Evolutionary conservation across 2,329 filamentous ascomycete species (phyloP).

Genomic region (Colletotrichum echinochloae): DNA sequence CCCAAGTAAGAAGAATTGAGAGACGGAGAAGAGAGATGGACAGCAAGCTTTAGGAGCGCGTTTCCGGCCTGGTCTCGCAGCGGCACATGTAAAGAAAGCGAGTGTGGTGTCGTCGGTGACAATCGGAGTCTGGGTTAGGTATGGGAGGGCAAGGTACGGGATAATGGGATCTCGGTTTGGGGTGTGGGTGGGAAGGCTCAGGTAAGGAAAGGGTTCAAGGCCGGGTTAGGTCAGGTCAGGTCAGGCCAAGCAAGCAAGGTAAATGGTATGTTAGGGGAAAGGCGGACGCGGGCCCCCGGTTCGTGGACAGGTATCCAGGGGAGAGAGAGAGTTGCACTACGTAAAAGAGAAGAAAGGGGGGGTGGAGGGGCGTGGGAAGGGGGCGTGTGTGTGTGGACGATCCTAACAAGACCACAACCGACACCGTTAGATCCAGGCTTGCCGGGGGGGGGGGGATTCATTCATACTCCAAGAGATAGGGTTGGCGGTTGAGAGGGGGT

Average conservation of each 20-base stretch:
- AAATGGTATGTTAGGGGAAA: constrained; percentile 33
- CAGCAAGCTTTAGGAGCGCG: constrained; percentile 12
- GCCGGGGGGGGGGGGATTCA: background rate
- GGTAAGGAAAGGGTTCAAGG: constrained; percentile 23
- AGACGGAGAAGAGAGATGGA: background rate
- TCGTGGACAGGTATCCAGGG: constrained; percentile 22
- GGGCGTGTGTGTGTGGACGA: constrained; percentile 5
- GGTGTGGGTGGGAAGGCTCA: constrained; percentile 19
- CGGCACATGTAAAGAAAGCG: constrained; percentile 14
- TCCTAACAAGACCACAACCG: background rate
- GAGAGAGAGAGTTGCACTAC: constrained; percentile 3
- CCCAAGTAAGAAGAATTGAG: constrained; percentile 1
- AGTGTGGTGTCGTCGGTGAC: constrained; percentile 19
- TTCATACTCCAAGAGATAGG: background rate
- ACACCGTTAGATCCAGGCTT: background rate
- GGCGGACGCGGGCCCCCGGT: constrained; percentile 25
- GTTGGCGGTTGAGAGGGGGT: no score
- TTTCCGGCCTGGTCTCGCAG: constrained; percentile 9
- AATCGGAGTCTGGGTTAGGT: constrained; percentile 16
- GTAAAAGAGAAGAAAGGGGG: constrained; percentile 3
- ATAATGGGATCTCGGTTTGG: constrained; percentile 8
- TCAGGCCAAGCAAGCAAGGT: constrained; percentile 19
- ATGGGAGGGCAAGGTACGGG: constrained; percentile 12
- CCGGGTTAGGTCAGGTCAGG: background rate
- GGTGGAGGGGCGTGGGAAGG: constrained; percentile 7